Evolutionary conservation across 2,329 filamentous ascomycete genomes (phyloP), one percentile per base, ranked within the genome.

Genomic region (Acrodontium crateriforme): DNA sequence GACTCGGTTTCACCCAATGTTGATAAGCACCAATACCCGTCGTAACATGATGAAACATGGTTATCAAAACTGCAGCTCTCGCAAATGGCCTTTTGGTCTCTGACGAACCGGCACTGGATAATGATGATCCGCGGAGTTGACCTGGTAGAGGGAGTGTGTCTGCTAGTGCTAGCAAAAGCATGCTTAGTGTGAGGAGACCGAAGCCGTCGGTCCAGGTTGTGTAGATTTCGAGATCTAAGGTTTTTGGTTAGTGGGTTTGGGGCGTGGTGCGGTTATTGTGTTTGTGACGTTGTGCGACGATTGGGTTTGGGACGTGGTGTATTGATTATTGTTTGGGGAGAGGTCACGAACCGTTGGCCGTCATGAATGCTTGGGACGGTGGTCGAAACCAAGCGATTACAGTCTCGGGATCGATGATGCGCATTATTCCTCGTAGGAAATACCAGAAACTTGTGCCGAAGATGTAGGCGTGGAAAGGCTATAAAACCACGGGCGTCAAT

Each of bases 381-480:
- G 47, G 48, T 12, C 47, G 37, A 43, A 54, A 54, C 49, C 51
- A 54, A 11, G 34, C 38, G 24, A 47, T 44, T 7, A 54, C 51
- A 16, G 44, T 49, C 2, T 35, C 37, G 3, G 50, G 51, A 35
- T 52, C 45, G 25, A 48, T 44, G 16, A 54, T 37, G 6, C 51
- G 42, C 13, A 44, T 44, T 17, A 41, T 35, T 24, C 47, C 51
- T 24, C 51, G 36, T 8, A 50, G 36, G 31, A 38, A 42, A 35
- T 54, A 54, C 51, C 50, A 54, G 42, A 54, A 49, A 9, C 43
- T 44, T 12, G 47, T 52, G 26, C 47, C 41, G 33, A 38, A 44
- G 25, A 44, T 31, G 24, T 44, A 44, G 27, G 38, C 40, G 18
- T 44, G 41, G 29, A 39, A 44, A 8, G 40, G 32, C 41, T 44